These are phyloP conservation scores for Mortierella sp. DNA, from an alignment of 371 early-diverging fungal species.

Conservation along the genomic window DNA sequence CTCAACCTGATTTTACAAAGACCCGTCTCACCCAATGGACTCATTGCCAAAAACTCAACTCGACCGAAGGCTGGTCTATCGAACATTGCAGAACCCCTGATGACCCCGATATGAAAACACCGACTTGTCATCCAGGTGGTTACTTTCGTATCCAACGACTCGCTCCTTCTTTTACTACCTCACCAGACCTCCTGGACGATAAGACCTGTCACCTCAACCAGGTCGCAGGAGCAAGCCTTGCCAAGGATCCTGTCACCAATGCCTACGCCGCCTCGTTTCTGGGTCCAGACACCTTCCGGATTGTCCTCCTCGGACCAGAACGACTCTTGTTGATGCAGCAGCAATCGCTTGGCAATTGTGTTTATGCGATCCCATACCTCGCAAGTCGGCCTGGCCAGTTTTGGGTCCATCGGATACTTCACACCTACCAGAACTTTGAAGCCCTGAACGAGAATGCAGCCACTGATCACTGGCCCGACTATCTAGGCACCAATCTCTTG, in stretches of 20 bases:
- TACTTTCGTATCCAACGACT: slow-evolving; percentile 35
- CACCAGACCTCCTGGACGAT: background rate
- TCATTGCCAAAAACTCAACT: slow-evolving; percentile 17
- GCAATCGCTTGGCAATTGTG: slow-evolving; percentile 29
- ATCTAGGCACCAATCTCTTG: slow-evolving; percentile 20
- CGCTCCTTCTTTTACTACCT: background rate
- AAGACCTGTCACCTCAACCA: slow-evolving; percentile 11
- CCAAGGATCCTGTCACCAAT: slow-evolving; percentile 20
- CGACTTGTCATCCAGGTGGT: slow-evolving; percentile 34
- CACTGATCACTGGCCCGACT: slow-evolving; percentile 12
- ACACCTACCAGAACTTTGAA: slow-evolving; percentile 29
- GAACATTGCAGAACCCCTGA: slow-evolving; percentile 27
- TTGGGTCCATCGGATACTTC: slow-evolving; percentile 34
- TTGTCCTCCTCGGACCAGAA: slow-evolving; percentile 33
- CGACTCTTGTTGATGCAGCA: slow-evolving; percentile 34
- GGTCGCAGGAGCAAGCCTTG: background rate
- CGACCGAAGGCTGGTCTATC: slow-evolving; percentile 17
- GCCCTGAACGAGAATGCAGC: slow-evolving; percentile 17
- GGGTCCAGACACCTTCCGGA: slow-evolving; percentile 40
- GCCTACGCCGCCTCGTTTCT: slow-evolving; percentile 17
- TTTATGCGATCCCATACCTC: slow-evolving; percentile 39
- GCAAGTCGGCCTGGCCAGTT: slow-evolving; percentile 38
- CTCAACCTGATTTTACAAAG: slow-evolving; percentile 21
- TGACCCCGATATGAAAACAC: background rate
- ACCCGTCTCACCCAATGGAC: slow-evolving; percentile 20